phyloP scores from a whole-genome alignment of 1,139 yeast genomes.

The Suhomyces maxii region DNA sequence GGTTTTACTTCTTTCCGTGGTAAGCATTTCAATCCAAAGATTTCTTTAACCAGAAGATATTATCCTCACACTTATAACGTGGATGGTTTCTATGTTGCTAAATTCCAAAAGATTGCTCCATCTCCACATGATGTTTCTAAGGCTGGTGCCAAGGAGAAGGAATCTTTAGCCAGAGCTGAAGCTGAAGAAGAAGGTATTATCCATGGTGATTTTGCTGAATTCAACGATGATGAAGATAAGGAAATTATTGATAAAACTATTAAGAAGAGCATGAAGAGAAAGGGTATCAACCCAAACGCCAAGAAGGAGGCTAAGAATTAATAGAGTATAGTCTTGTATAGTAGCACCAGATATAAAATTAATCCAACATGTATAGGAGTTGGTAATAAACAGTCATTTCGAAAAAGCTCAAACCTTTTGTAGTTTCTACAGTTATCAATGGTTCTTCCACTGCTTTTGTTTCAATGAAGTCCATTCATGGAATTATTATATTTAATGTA shows the following conservation, averaged over 20 bases:
- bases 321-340: background rate
- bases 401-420: too few relatives aligned
- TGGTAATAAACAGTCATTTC: too few relatives aligned
- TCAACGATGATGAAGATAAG: conserved; percentile 75
- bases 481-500: too few relatives aligned
- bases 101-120: conserved; percentile 87
- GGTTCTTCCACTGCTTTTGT: too few relatives aligned
- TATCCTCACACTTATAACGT: conserved; percentile 98
- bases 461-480: too few relatives aligned
- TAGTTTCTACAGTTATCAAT: too few relatives aligned
- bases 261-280: conserved; percentile 70
- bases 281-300: conserved; percentile 71
- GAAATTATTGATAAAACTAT: conserved; percentile 72
- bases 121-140: conserved; percentile 81
- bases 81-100: conserved; percentile 97
- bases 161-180: conserved; percentile 74
- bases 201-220: conserved; percentile 80
- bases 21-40: conserved; percentile 76
- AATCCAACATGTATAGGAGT: too few relatives aligned
- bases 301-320: conserved; percentile 11
- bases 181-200: conserved; percentile 79
- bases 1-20: conserved; percentile 95
- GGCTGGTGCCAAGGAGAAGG: conserved; percentile 90
- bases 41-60: conserved; percentile 86
- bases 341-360: background rate